Base-by-base conservation (phyloP, 2,329 filamentous ascomycete genomes). In the Teratosphaeriaceae sp. region DNA sequence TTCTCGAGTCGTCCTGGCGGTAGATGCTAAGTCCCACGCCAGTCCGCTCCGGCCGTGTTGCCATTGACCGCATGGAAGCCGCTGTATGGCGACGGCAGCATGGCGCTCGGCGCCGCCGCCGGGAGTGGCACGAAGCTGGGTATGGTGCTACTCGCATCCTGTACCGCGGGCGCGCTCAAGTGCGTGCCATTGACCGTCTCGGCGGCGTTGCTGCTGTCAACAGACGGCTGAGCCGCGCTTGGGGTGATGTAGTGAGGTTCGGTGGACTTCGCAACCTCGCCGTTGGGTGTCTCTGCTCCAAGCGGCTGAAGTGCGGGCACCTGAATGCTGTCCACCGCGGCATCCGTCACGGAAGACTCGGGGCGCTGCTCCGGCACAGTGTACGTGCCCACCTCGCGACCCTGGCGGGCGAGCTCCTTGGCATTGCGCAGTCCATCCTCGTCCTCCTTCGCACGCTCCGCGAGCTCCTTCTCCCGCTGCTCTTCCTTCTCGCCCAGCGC, bases 401-500 rank as follows among this genome's bases (percentile, higher is more conserved):
- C 57, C 44, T 57, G 53, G 9, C 55, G 47, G 8, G 55, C 53
- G 16, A 60, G 48, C 40, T 60, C 58, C 24, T 51, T 48, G 2
- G 58, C 59, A 26, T 57, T 56, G 7, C 53, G 52, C 40, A 61
- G 34, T 3, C 57, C 58, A 35, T 61, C 57, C 38, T 56, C 57
- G 33, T 59, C 56, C 35, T 56, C 55, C 20, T 47, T 47, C 19
- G 52, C 51, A 40, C 51, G 49, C 36, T 53, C 49, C 22, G 54
- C 56, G 18, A 54, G 44, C 35, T 57, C 57, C 37, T 59, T 58
- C 45, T 58, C 46, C 39, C 56, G 51, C 31, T 55, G 53, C 30
- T 61, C 58, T 41, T 59, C 59, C 47, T 59, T 58, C 40, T 60
- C 57, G 18, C 50, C 59, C 5, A 62, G 44, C 8, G 58, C 58